These are phyloP conservation scores for Setaria italica DNA, from an alignment of 202 grass and related monocot species.

Conservation along the genomic window DNA sequence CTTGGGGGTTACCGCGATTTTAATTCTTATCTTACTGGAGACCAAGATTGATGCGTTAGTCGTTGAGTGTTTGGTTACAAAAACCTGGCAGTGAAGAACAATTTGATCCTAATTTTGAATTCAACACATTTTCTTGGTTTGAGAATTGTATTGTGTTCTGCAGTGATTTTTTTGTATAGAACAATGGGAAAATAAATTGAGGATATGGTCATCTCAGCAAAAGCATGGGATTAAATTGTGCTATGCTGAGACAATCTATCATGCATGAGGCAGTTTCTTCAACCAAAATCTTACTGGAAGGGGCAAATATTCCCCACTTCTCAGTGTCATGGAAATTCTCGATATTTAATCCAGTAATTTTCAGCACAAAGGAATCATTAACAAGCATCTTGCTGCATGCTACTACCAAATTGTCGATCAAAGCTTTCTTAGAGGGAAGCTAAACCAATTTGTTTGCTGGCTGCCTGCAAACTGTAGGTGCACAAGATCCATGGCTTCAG, in stretches of 20 bases:
- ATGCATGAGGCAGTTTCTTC: background rate
- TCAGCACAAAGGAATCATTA: background rate
- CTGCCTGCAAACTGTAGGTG: slow-evolving; percentile 37
- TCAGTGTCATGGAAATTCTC: background rate
- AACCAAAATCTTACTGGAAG: background rate
- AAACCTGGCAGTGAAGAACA: background rate
- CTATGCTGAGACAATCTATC: background rate
- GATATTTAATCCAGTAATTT: background rate
- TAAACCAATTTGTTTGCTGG: background rate
- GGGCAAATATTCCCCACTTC: background rate
- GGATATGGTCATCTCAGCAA: background rate
- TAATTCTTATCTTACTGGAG: background rate
- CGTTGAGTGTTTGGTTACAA: background rate
- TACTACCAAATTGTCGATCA: background rate
- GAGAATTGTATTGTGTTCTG: background rate
- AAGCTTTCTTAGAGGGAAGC: background rate
- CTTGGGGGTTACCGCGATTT: background rate
- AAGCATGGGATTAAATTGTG: background rate
- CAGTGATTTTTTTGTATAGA: background rate
- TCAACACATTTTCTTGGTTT: background rate
- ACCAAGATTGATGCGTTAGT: background rate
- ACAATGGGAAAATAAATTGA: background rate
- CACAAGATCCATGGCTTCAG: slow-evolving; percentile 66
- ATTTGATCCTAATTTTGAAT: background rate
- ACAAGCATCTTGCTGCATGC: background rate